Evolutionary conservation across 1,284 basidiomycete genomes (phyloP).

Genomic region (Boletus smithii): DNA sequence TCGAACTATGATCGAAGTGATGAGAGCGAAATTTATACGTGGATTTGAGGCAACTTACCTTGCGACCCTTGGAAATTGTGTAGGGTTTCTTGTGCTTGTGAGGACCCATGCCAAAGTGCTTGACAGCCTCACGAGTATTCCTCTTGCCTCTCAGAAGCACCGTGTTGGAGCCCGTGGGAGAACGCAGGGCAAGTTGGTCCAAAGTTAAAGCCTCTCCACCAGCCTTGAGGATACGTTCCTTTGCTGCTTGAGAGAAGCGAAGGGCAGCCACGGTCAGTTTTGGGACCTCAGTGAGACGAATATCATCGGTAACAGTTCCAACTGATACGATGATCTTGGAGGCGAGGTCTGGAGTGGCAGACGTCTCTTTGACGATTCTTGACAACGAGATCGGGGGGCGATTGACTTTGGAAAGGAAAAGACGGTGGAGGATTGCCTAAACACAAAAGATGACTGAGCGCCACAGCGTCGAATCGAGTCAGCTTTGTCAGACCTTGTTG

Average conservation of each 20-base stretch:
- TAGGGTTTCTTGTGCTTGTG: conserved; percentile 95
- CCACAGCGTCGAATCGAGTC: not conserved
- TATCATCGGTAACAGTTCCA: conserved; percentile 94
- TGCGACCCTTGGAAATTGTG: conserved; percentile 93
- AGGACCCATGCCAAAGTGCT: conserved; percentile 94
- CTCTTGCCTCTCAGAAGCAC: conserved; percentile 89
- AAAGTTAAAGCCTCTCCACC: conserved; percentile 95
- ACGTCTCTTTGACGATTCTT: conserved; percentile 81
- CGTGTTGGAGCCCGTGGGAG: conserved; percentile 95
- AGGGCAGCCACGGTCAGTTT: conserved; percentile 94
- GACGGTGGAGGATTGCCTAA: conserved; percentile 89
- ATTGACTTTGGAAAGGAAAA: conserved; percentile 98
- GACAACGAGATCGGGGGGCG: conserved; percentile 95
- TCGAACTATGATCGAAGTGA: conserved; percentile 59
- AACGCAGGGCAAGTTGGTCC: conserved; percentile 93
- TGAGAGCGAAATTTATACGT: conserved; percentile 2
- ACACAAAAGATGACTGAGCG: conserved; percentile 17
- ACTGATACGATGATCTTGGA: conserved; percentile 89
- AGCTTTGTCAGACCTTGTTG: conserved; percentile 73
- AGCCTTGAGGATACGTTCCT: conserved; percentile 92
- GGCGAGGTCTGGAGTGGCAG: conserved; percentile 63
- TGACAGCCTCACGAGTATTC: conserved; percentile 91
- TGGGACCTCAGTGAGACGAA: conserved; percentile 83
- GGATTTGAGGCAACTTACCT: conserved; percentile 44
- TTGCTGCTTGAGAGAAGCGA: conserved; percentile 90